Conservation (phyloP, 805 yeast species). For the Myxozyma lipomycoides region DNA sequence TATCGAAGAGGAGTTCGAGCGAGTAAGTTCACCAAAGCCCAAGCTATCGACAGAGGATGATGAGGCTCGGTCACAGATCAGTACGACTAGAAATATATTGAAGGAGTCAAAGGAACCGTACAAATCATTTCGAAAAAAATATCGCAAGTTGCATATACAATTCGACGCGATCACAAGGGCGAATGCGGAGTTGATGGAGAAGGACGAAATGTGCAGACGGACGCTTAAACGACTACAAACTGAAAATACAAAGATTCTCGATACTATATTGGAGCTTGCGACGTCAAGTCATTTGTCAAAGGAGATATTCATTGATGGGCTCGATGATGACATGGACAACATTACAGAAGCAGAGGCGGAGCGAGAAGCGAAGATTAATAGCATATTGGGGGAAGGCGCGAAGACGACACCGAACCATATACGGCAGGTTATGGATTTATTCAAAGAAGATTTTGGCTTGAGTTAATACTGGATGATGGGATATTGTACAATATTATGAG, state of each 20-base stretch:
- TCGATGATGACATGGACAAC: not conserved
- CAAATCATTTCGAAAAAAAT: constrained; percentile 27
- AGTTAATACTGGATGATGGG: not conserved
- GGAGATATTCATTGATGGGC: not conserved
- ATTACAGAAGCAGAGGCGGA: not conserved
- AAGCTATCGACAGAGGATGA: too few relatives aligned
- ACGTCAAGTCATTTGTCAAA: constrained; percentile 13
- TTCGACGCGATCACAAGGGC: constrained; percentile 21
- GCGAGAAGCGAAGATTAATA: not conserved
- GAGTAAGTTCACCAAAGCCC: not conserved
- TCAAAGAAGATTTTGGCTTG: not conserved
- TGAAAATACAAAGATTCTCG: constrained; percentile 22
- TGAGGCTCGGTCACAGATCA: too few relatives aligned
- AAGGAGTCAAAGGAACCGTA: constrained; percentile 24
- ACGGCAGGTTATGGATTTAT: not conserved
- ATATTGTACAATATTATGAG: too few relatives aligned
- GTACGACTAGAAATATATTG: too few relatives aligned
- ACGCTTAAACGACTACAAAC: constrained; percentile 21
- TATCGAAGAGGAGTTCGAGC: not conserved
- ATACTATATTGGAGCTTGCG: constrained; percentile 21
- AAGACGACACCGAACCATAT: not conserved
- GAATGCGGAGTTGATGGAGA: constrained; percentile 14
- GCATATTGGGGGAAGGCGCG: not conserved
- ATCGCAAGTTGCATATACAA: constrained; percentile 19
- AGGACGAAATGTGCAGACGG: constrained; percentile 16